Percentiles rank a stretch among this genome's conserved stretches.
Evolutionary conservation across 495 filamentous ascomycete genomes (phyloP).

Genomic region (Pseudotulostoma volvatum): DNA sequence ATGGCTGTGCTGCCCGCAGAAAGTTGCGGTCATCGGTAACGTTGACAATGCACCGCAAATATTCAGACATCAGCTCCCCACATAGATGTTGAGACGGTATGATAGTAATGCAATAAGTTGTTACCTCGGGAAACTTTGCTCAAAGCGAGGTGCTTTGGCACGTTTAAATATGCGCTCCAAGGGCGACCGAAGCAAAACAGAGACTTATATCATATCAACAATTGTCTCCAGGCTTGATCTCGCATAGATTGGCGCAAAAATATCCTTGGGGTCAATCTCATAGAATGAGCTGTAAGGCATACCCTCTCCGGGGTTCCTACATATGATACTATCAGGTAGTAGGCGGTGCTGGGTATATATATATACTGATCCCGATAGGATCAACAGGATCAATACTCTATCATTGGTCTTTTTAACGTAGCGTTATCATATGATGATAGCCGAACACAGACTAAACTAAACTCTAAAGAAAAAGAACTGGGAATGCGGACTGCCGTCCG

Average conservation of each 20-base stretch:
- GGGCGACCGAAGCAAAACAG: not conserved
- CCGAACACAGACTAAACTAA: no score
- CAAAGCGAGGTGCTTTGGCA: not conserved
- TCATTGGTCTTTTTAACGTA: not conserved
- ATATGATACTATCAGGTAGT: no score
- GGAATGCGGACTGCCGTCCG: no score
- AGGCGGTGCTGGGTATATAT: no score
- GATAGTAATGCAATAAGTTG: not conserved
- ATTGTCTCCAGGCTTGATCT: not conserved
- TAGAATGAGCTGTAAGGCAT: not conserved
- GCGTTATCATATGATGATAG: no score
- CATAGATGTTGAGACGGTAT: not conserved
- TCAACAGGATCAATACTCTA: no score
- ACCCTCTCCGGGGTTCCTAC: no score
- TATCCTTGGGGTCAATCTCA: not conserved
- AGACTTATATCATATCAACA: not conserved
- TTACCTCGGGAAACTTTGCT: not conserved
- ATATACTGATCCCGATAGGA: no score
- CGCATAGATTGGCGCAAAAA: not conserved
- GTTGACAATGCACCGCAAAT: slow-evolving; percentile 1
- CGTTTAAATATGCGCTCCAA: not conserved
- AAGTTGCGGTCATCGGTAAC: slow-evolving; percentile 1
- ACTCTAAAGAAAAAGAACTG: no score
- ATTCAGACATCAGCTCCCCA: not conserved
- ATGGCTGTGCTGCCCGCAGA: not conserved